Evolutionary conservation across 305 asterid species (phyloP).

Genomic region (Solanum hybrid): DNA sequence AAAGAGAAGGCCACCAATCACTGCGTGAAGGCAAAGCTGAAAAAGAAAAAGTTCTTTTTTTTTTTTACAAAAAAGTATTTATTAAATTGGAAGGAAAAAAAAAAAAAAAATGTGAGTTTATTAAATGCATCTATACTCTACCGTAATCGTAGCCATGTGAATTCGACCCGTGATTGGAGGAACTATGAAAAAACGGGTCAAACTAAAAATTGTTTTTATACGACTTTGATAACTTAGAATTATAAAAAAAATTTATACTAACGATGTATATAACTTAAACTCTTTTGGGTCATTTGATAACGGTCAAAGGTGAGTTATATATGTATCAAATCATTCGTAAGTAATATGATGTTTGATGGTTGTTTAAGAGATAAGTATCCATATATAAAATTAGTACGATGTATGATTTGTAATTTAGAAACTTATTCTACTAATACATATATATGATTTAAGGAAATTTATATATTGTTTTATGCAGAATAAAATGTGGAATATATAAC

Average conservation of each 20-base stretch:
- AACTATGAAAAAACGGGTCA: background rate
- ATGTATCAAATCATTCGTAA: background rate
- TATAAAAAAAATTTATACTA: background rate
- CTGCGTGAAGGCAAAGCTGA: background rate
- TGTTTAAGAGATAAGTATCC: background rate
- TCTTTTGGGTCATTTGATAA: background rate
- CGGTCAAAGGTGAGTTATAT: background rate
- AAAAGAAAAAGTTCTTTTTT: background rate
- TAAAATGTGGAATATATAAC: background rate
- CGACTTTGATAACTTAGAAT: background rate
- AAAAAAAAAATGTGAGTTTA: background rate
- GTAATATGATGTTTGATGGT: background rate
- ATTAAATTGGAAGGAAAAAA: background rate
- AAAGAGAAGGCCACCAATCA: background rate
- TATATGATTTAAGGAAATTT: background rate
- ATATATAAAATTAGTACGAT: background rate
- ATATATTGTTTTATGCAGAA: background rate
- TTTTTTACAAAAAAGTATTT: background rate
- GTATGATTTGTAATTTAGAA: no score
- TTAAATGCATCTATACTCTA: background rate
- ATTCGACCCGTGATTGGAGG: background rate
- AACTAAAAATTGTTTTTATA: background rate
- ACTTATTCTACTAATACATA: no score
- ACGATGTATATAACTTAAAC: background rate
- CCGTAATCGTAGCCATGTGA: background rate